These are phyloP conservation scores for Fusarium sp. DNA, from an alignment of 2,329 filamentous ascomycete species.

Conservation along the genomic window DNA sequence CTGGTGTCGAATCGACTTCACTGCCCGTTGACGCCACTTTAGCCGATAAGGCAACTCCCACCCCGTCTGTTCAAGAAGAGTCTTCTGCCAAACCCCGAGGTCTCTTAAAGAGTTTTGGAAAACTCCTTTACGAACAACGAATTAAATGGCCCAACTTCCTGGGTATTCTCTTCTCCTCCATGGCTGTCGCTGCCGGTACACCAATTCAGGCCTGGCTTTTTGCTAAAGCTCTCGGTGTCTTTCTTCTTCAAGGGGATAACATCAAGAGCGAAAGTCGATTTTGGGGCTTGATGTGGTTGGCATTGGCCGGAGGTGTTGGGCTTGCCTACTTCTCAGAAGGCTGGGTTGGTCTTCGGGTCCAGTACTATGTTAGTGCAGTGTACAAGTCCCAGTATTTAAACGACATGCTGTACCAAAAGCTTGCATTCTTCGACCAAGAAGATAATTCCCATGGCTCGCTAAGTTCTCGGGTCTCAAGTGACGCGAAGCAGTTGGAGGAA, in stretches of 20 bases:
- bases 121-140: constrained; percentile 41
- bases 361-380: constrained; percentile 38
- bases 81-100: neutral
- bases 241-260: constrained; percentile 51
- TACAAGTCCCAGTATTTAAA: constrained; percentile 51
- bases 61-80: neutral
- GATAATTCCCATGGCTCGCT: constrained; percentile 50
- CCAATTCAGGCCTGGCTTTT: constrained; percentile 53
- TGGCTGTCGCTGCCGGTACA: constrained; percentile 48
- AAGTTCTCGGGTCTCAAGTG: constrained; percentile 48
- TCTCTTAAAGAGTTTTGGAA: constrained; percentile 34
- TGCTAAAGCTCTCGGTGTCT: constrained; percentile 48
- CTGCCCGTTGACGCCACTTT: neutral
- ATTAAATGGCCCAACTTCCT: constrained; percentile 48
- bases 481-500: constrained; percentile 54
- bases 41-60: accelerated
- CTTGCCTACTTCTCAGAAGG: constrained; percentile 49
- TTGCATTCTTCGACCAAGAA: constrained; percentile 52
- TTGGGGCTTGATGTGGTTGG: constrained; percentile 54
- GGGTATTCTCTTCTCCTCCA: constrained; percentile 45
- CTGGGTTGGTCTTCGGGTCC: constrained; percentile 37
- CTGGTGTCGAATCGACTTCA: constrained; percentile 11
- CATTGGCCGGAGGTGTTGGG: constrained; percentile 50
- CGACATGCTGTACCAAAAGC: constrained; percentile 51
- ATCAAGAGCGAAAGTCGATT: constrained; percentile 40